Evolutionary conservation across 2,329 filamentous ascomycete genomes (phyloP).

Genomic region (Claviceps digitariae): DNA sequence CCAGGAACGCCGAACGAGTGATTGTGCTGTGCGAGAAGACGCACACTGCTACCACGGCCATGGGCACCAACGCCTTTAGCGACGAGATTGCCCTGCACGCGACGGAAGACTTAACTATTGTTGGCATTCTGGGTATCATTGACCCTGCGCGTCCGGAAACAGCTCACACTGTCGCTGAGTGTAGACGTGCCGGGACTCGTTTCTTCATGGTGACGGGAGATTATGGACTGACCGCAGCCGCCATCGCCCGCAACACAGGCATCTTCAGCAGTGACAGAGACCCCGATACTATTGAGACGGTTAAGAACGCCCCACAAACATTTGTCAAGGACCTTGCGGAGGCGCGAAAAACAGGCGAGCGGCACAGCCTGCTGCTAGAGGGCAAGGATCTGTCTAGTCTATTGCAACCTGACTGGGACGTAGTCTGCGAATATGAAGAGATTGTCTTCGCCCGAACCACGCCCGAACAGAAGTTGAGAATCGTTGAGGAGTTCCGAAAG

Average conservation of each 20-base stretch:
- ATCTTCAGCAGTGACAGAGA: conserved; percentile 42
- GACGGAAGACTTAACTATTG: conserved; percentile 29
- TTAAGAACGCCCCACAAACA: conserved; percentile 9
- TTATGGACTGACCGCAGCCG: conserved; percentile 44
- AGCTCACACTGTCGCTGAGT: conserved; percentile 24
- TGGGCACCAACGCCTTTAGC: conserved; percentile 32
- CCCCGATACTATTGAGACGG: conserved; percentile 19
- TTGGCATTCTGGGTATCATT: conserved; percentile 38
- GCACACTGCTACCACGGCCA: conserved; percentile 12
- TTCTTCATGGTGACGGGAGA: conserved; percentile 37
- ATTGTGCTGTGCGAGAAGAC: conserved; percentile 28
- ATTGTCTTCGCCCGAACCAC: conserved; percentile 57
- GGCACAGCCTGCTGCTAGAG: conserved; percentile 26
- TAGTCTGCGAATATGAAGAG: conserved; percentile 36
- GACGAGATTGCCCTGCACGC: conserved; percentile 31
- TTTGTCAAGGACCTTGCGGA: conserved; percentile 9
- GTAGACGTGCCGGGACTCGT: conserved; percentile 29
- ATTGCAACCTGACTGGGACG: conserved; percentile 31
- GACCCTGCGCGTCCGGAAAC: conserved; percentile 33
- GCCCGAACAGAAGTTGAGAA: conserved; percentile 57
- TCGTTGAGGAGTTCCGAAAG: conserved; percentile 53
- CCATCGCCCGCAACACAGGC: conserved; percentile 51
- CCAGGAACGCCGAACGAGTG: conserved; percentile 28
- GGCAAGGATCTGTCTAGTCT: conserved; percentile 46
- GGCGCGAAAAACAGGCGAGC: conserved; percentile 10